phyloP scores from a whole-genome alignment of 345 rosid genomes.

The Hypericum androsaemum region DNA sequence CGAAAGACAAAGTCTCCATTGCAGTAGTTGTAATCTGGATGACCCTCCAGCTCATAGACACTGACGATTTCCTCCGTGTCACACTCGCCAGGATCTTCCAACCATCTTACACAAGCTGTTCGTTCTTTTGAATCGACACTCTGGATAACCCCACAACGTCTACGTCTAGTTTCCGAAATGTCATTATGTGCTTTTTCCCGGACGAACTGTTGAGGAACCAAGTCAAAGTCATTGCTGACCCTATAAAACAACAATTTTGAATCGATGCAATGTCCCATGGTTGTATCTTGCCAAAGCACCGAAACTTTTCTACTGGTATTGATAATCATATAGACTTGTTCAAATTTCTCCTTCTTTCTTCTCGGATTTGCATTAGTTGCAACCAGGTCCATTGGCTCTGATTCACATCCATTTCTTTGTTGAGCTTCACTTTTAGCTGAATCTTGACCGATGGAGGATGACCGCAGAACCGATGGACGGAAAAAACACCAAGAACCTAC shows the following conservation, averaged over 20 bases:
- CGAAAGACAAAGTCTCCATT: conserved; percentile 89
- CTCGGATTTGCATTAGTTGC: conserved; percentile 31
- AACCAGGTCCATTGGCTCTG: conserved; percentile 28
- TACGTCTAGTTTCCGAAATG: conserved; percentile 40
- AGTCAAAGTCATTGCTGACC: conserved; percentile 96
- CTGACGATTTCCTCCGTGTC: conserved; percentile 82
- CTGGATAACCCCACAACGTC: conserved; percentile 72
- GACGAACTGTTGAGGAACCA: conserved; percentile 80
- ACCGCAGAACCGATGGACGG: conserved; percentile 33
- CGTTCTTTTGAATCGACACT: conserved; percentile 89
- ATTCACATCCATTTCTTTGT: conserved; percentile 24
- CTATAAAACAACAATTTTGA: conserved; percentile 65
- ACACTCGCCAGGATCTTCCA: conserved; percentile 83
- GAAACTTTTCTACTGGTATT: conserved; percentile 60
- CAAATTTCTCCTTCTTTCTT: conserved; percentile 81
- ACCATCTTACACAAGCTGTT: conserved; percentile 79
- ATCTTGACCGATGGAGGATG: conserved; percentile 36
- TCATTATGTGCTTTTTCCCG: conserved; percentile 81
- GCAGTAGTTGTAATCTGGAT: conserved; percentile 94
- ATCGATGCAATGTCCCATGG: conserved; percentile 36
- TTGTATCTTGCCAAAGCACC: conserved; percentile 92
- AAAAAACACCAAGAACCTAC: conserved; percentile 87
- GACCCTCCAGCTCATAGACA: conserved; percentile 88
- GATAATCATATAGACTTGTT: conserved; percentile 64
- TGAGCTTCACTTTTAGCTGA: conserved; percentile 26